Evolutionary conservation across 768 basidiomycete species (phyloP).

Genomic region (Hygrophorus russula): DNA sequence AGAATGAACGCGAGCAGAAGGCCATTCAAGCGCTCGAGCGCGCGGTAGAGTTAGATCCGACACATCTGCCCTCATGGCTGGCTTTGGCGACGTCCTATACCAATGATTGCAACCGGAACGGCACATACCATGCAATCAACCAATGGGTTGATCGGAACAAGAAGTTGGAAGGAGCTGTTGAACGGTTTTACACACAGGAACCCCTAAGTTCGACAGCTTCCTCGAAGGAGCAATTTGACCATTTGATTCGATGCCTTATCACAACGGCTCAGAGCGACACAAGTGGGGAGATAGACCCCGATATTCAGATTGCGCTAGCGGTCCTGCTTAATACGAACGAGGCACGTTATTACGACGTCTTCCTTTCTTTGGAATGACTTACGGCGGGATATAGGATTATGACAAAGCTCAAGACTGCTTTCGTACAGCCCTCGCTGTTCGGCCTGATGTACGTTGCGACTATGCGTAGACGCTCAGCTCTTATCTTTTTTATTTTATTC

Average conservation of each 20-base stretch:
- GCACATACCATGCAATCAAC: slow-evolving; percentile 72
- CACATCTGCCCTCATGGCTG: slow-evolving; percentile 73
- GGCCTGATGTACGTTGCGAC: slow-evolving; percentile 59
- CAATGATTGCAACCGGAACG: slow-evolving; percentile 70
- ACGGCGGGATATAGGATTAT: slow-evolving; percentile 52
- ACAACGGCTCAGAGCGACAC: slow-evolving; percentile 58
- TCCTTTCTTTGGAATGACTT: neutral
- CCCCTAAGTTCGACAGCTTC: slow-evolving; percentile 16
- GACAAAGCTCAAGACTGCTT: slow-evolving; percentile 93
- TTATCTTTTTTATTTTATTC: neutral
- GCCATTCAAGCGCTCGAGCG: slow-evolving; percentile 79
- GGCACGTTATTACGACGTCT: slow-evolving; percentile 28
- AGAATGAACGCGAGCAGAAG: slow-evolving; percentile 89
- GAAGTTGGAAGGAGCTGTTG: slow-evolving; percentile 38
- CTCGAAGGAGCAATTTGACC: slow-evolving; percentile 29
- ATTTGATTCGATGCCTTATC: slow-evolving; percentile 70
- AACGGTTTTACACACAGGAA: slow-evolving; percentile 23
- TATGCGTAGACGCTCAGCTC: slow-evolving; percentile 1
- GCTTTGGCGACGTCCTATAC: slow-evolving; percentile 86
- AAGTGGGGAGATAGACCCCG: slow-evolving; percentile 68
- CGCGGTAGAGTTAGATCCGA: slow-evolving; percentile 72
- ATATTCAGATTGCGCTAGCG: slow-evolving; percentile 91
- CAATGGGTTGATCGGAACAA: slow-evolving; percentile 68
- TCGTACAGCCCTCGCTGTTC: slow-evolving; percentile 70
- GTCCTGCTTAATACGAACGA: slow-evolving; percentile 89